Evolutionary conservation across 768 basidiomycete species (phyloP), one percentile per base, ranked within the genome.

Genomic region (Termitomyces sp.): DNA sequence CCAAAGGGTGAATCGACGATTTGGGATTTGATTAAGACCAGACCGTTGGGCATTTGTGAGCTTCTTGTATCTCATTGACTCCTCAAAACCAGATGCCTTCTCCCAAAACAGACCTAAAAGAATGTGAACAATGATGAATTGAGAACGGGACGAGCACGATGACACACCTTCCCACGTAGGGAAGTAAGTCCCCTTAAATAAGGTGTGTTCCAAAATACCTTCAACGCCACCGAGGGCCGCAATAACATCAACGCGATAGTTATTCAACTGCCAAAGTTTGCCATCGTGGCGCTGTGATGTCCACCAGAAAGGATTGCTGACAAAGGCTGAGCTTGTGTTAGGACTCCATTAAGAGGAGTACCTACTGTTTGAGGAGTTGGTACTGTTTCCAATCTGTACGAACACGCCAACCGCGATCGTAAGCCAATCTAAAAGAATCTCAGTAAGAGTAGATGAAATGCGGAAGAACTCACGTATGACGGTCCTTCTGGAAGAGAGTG

Each of bases 1-100:
- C 97, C 97, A 99, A 10, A 99, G 79, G 3, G 96, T 98, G 78
- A 98, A 98, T 12, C 93, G 91, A 86, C 96, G 94, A 70, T 98
- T 98, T 7, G 96, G 96, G 69, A 98, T 96, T 70, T 96, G 94
- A 69, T 93, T 93, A 43, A 96, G 75, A 91, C 97, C 97, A 35
- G 94, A 97, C 46, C 96, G 89, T 72, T 99, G 97, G 11, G 97
- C 97, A 67, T 98, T 99, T 49, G 97, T 98, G 59, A 98, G 80
- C 70, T 94, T 94, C 76, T 94, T 94, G 79, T 94, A 94, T 65
- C 92, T 76, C 92, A 94, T 94, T 0, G 91, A 92, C 67, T 94
- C 91, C 67, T 98, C 95, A 77, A 98, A 98, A 44, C 94, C 95
- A 58, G 90, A 93, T 7, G 92, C 93, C 74, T 94, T 96, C 82